Evolutionary conservation across 768 basidiomycete species (phyloP).

Genomic region (Russula olivacea): DNA sequence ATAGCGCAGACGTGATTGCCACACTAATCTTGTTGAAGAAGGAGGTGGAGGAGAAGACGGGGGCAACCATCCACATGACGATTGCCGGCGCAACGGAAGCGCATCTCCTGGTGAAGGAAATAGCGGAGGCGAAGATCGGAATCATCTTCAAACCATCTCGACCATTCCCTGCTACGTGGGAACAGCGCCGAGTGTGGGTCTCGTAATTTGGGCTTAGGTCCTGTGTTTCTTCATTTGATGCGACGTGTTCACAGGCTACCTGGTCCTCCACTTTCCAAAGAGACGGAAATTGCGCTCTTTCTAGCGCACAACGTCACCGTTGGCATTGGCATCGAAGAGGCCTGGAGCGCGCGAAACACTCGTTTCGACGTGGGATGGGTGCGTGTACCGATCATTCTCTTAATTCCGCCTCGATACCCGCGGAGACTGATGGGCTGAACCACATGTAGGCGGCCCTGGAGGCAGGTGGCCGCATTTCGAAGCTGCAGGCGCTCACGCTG

Average conservation of each 20-base stretch:
- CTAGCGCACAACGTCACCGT: conserved; percentile 65
- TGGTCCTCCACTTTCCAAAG: conserved; percentile 64
- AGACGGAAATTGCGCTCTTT: conserved; percentile 55
- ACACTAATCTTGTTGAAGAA: conserved; percentile 56
- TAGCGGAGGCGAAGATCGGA: conserved; percentile 62
- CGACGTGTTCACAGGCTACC: conserved; percentile 43
- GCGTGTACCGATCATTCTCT: conserved; percentile 28
- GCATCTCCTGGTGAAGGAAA: conserved; percentile 64
- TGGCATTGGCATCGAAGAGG: conserved; percentile 57
- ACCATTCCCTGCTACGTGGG: conserved; percentile 72
- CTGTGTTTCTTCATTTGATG: not conserved
- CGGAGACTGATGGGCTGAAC: not conserved
- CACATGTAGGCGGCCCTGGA: conserved; percentile 25
- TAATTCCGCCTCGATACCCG: conserved; percentile 6
- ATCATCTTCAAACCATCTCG: conserved; percentile 63
- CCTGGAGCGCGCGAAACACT: conserved; percentile 69
- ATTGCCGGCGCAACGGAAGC: conserved; percentile 61
- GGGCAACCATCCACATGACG: conserved; percentile 42
- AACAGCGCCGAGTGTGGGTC: conserved; percentile 53
- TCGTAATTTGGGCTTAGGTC: not conserved
- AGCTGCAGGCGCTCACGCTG: conserved; percentile 45
- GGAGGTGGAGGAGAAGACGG: conserved; percentile 46
- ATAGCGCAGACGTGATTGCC: conserved; percentile 68
- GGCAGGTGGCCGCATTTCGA: conserved; percentile 30
- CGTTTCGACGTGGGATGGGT: conserved; percentile 84